Evolutionary conservation across 305 asterid genomes (phyloP).

Genomic region (Rubia tinctorum): DNA sequence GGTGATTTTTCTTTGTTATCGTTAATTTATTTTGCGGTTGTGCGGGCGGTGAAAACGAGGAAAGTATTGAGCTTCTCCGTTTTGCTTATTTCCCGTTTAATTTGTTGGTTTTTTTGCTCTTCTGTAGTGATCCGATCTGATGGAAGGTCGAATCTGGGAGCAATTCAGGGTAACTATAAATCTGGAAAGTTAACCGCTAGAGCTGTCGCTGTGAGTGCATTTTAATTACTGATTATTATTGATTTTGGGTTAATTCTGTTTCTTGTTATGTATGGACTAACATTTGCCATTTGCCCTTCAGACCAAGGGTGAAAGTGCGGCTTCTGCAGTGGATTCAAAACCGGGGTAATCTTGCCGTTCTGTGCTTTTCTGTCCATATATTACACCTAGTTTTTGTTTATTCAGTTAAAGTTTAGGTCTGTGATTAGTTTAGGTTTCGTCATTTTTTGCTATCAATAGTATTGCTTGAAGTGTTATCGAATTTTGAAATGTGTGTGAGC

Average conservation of each 20-base stretch:
- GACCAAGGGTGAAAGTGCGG: conserved; percentile 30
- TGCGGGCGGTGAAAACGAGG: neutral
- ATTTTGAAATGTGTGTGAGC: neutral
- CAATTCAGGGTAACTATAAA: conserved; percentile 24
- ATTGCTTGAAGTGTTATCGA: neutral
- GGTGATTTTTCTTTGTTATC: conserved; percentile 21
- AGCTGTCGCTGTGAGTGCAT: conserved; percentile 60
- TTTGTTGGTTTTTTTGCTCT: neutral
- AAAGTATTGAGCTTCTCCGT: neutral
- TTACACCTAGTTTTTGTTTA: neutral
- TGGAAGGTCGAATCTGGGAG: conserved; percentile 19
- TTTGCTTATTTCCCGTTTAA: neutral
- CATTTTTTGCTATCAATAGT: neutral
- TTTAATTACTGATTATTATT: neutral
- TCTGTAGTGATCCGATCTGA: conserved; percentile 29
- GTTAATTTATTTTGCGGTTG: neutral
- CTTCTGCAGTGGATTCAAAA: conserved; percentile 26
- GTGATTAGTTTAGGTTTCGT: neutral
- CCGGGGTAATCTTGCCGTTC: conserved; percentile 24
- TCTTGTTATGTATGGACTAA: neutral
- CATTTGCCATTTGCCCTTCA: conserved; percentile 12
- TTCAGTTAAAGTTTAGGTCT: neutral
- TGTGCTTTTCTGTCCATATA: neutral
- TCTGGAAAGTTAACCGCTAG: conserved; percentile 36
- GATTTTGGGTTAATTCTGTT: neutral